Evolutionary conservation across 2,329 filamentous ascomycete species (phyloP).

Genomic region (Xylariaceae sp.): DNA sequence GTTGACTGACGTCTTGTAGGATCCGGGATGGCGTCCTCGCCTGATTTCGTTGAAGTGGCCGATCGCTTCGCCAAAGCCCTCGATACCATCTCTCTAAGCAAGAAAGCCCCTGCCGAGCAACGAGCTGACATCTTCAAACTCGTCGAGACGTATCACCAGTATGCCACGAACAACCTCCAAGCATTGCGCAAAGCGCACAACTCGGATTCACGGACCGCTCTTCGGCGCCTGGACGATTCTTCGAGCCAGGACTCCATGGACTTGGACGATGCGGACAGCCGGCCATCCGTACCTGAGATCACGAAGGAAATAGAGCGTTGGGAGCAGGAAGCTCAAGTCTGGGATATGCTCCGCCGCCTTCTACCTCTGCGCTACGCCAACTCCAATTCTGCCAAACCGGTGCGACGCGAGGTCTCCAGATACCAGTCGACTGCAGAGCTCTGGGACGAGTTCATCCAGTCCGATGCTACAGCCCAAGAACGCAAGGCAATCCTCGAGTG

Average conservation of each 20-base stretch:
- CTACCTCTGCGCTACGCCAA: constrained; percentile 60
- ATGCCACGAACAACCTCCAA: constrained; percentile 44
- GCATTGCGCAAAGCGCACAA: constrained; percentile 39
- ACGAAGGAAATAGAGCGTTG: constrained; percentile 54
- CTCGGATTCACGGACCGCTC: constrained; percentile 31
- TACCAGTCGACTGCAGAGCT: constrained; percentile 30
- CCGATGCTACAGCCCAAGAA: constrained; percentile 69
- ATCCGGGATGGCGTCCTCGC: constrained; percentile 18
- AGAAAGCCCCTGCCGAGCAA: constrained; percentile 47
- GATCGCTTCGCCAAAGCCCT: constrained; percentile 80
- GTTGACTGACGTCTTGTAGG: constrained; percentile 15
- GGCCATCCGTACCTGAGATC: constrained; percentile 25
- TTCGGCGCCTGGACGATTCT: constrained; percentile 31
- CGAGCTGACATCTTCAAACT: constrained; percentile 64
- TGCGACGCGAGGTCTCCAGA: constrained; percentile 30
- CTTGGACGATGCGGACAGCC: constrained; percentile 45
- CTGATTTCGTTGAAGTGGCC: constrained; percentile 57
- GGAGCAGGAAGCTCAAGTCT: constrained; percentile 82
- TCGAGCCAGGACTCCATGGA: constrained; percentile 50
- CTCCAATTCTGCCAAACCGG: constrained; percentile 35
- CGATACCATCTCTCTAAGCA: constrained; percentile 62
- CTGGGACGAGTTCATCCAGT: constrained; percentile 69
- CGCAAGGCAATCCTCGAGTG: constrained; percentile 77
- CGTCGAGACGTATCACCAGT: constrained; percentile 58
- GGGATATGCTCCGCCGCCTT: constrained; percentile 75